Conservation (phyloP, 805 yeast species). For the Starmerella etchellsii region DNA sequence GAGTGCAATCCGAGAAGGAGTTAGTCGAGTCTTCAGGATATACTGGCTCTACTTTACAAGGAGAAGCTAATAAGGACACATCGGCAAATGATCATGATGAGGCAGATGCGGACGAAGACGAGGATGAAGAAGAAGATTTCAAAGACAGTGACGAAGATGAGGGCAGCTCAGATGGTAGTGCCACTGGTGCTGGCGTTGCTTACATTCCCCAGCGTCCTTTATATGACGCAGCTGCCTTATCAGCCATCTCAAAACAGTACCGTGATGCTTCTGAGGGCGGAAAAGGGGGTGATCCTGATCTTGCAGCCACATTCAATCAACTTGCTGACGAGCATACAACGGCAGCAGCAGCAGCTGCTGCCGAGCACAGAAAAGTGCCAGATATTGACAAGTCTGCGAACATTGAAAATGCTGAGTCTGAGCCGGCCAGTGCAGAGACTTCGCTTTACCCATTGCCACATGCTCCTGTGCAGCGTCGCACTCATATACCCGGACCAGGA, state of each 20-base stretch:
- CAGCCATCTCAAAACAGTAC: background rate
- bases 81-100: constrained; percentile 16
- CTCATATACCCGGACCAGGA: constrained; percentile 40
- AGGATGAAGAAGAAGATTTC: background rate
- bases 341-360: background rate
- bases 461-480: constrained; percentile 38
- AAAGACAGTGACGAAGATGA: constrained; percentile 6
- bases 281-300: constrained; percentile 3
- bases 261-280: background rate
- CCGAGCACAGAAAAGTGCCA: background rate
- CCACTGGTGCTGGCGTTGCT: background rate
- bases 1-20: no score
- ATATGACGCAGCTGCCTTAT: background rate
- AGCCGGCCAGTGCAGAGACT: no score
- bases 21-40: no score
- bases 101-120: constrained; percentile 3
- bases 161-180: background rate
- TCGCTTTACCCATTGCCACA: constrained; percentile 56
- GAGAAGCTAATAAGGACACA: no score
- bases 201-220: constrained; percentile 6
- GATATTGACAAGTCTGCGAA: background rate
- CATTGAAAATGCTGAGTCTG: no score
- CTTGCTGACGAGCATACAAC: background rate
- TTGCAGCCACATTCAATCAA: constrained; percentile 1
- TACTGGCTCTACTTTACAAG: no score